Evolutionary conservation across 306 rosid genomes (phyloP).

Genomic region (Morella rubra): DNA sequence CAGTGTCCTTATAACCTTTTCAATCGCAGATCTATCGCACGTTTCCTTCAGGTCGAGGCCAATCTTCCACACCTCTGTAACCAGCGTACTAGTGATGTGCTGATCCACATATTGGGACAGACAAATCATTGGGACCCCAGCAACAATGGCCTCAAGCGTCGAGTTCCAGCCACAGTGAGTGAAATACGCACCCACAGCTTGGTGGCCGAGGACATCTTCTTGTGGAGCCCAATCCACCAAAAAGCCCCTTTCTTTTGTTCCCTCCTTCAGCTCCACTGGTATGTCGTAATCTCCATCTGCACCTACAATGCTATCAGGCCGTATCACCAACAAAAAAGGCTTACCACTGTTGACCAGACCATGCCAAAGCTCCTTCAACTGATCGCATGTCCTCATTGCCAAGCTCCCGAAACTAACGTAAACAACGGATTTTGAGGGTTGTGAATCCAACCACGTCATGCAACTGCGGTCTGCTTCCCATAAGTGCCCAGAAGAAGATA

Average conservation of each 20-base stretch:
- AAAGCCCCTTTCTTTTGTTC: constrained; percentile 25
- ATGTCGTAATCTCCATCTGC: background rate
- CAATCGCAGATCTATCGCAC: constrained; percentile 22
- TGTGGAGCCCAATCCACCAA: constrained; percentile 39
- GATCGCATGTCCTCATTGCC: background rate
- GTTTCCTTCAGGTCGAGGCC: constrained; percentile 44
- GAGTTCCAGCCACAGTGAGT: constrained; percentile 28
- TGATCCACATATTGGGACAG: constrained; percentile 29
- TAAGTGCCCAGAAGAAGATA: too few species aligned
- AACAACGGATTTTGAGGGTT: constrained; percentile 37
- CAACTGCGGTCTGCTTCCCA: constrained; percentile 39
- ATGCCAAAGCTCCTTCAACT: constrained; percentile 42
- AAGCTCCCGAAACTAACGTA: constrained; percentile 52
- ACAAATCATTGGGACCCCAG: constrained; percentile 25
- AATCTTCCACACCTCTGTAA: constrained; percentile 29
- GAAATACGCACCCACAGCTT: constrained; percentile 33
- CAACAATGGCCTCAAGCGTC: background rate
- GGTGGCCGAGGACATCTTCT: constrained; percentile 36
- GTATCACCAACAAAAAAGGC: constrained; percentile 41
- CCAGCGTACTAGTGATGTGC: constrained; percentile 20
- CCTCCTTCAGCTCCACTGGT: constrained; percentile 22
- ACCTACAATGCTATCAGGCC: constrained; percentile 19
- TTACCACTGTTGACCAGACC: constrained; percentile 42
- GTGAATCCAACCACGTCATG: constrained; percentile 43
- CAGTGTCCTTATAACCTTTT: constrained; percentile 24